These are phyloP conservation scores for Mortierella hygrophila DNA, from an alignment of 192 early-diverging fungal species.

Conservation along the genomic window DNA sequence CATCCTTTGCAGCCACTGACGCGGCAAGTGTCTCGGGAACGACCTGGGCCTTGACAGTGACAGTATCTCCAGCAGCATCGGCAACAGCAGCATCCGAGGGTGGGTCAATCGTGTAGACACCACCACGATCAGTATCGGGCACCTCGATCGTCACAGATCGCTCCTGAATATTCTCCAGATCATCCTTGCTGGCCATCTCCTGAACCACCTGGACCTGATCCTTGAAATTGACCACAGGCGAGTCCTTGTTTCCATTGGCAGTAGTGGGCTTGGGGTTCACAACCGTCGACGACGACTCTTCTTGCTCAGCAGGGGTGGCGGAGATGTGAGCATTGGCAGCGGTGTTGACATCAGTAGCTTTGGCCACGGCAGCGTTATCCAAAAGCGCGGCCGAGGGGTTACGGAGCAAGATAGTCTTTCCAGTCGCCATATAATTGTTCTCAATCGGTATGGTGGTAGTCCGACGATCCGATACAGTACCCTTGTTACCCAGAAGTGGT, in stretches of 20 bases:
- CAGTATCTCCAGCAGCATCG: background rate
- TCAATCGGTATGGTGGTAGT: constrained; percentile 28
- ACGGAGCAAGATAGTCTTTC: constrained; percentile 47
- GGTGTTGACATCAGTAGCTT: constrained; percentile 3
- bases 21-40: background rate
- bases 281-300: background rate
- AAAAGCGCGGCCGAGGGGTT: background rate
- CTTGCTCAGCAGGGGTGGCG: background rate
- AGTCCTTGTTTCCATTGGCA: constrained; percentile 14
- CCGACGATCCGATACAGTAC: background rate
- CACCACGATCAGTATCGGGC: constrained; percentile 9
- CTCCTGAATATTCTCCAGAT: background rate
- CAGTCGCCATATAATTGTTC: constrained; percentile 38
- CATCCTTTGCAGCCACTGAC: background rate
- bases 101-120: constrained; percentile 10
- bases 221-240: constrained; percentile 35
- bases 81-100: background rate
- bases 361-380: background rate
- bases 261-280: background rate
- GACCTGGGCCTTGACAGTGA: background rate
- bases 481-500: constrained; percentile 8
- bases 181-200: constrained; percentile 6
- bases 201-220: constrained; percentile 27
- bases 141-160: constrained; percentile 17
- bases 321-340: background rate